These are phyloP conservation scores for Xylona heveae DNA, from an alignment of 495 filamentous ascomycete species.

Conservation along the genomic window DNA sequence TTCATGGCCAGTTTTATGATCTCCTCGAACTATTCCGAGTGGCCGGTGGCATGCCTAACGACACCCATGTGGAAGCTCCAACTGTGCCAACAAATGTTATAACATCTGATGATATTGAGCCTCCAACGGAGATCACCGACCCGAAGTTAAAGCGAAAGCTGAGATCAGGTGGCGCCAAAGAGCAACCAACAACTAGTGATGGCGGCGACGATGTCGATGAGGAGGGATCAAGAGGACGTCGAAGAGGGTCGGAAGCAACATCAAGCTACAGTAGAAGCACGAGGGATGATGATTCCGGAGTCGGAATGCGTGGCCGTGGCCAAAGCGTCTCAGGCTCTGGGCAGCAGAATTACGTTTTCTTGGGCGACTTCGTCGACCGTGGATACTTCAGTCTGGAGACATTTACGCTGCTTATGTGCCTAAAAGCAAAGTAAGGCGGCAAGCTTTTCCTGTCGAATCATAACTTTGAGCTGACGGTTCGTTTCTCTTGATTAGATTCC, in stretches of 20 bases:
- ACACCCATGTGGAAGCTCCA: conserved; percentile 41
- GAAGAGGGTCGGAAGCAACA: conserved; percentile 10
- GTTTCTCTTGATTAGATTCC: conserved; percentile 40
- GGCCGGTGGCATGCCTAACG: conserved; percentile 82
- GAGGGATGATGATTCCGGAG: conserved; percentile 18
- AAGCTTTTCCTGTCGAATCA: not conserved
- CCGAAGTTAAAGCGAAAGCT: conserved; percentile 66
- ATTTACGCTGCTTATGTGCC: conserved; percentile 80
- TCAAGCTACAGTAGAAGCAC: conserved; percentile 3
- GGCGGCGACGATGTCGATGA: conserved; percentile 25
- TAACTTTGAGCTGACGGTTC: conserved; percentile 4
- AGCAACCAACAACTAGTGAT: conserved; percentile 24
- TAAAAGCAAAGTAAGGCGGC: conserved; percentile 71
- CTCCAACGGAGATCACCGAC: conserved; percentile 67
- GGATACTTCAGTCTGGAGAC: conserved; percentile 97
- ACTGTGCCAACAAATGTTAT: conserved; percentile 44
- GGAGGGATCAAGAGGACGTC: too few relatives aligned
- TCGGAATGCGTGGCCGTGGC: conserved; percentile 21
- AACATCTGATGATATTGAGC: conserved; percentile 68
- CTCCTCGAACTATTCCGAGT: conserved; percentile 91
- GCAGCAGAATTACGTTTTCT: conserved; percentile 77
- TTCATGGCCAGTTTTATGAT: conserved; percentile 98
- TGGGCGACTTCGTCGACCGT: conserved; percentile 93
- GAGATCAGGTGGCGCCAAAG: conserved; percentile 23
- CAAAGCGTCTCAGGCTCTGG: too few relatives aligned